phyloP scores from a whole-genome alignment of 2,329 filamentous ascomycete species.

The Aspergillus phoenicis region DNA sequence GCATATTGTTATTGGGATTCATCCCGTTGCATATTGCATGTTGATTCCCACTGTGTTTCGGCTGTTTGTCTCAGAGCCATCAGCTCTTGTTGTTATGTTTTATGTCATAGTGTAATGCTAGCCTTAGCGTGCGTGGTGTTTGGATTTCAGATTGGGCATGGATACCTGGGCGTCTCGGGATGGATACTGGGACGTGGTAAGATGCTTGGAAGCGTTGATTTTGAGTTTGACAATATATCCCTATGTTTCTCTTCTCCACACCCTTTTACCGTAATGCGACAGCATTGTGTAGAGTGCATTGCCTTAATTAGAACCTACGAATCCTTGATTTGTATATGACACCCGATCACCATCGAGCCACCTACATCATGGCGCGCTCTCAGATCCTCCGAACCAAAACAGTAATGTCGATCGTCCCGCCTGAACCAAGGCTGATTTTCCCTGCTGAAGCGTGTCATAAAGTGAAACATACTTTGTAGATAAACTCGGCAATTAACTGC shows the following conservation, averaged over 20 bases:
- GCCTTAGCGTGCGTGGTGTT: conserved; percentile 9
- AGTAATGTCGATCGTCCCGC: background rate
- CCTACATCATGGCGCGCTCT: background rate
- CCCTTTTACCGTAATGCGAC: no score
- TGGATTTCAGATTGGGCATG: conserved; percentile 6
- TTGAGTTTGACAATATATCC: conserved; percentile 1
- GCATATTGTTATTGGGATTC: conserved; percentile 1
- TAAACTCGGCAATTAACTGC: no score
- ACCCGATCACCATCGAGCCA: background rate
- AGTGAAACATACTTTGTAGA: no score
- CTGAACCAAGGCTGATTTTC: background rate
- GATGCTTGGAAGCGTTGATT: background rate
- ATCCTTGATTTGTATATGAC: background rate
- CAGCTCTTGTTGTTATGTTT: background rate
- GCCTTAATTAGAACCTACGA: no score
- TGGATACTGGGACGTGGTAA: conserved; percentile 3
- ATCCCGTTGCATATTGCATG: conserved; percentile 1
- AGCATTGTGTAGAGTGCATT: no score
- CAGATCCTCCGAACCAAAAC: background rate
- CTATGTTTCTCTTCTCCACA: background rate
- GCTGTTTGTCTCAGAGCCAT: background rate
- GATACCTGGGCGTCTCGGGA: conserved; percentile 19
- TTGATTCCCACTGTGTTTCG: background rate
- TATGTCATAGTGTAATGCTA: background rate
- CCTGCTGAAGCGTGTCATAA: no score